Conservation (phyloP, 1,284 basidiomycete species). For the Ceratobasidium sp. region DNA sequence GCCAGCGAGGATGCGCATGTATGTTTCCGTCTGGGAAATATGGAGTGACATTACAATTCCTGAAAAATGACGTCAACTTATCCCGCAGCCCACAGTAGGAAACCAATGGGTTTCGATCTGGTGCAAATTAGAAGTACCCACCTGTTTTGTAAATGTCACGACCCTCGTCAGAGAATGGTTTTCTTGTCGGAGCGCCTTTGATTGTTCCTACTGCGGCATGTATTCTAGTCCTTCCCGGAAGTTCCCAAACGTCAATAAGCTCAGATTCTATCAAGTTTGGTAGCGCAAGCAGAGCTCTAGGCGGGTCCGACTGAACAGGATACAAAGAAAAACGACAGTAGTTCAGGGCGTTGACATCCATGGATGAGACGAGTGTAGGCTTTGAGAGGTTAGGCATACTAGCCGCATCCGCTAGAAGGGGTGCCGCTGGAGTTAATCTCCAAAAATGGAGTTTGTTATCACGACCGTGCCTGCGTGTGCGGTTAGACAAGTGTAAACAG, state of each 20-base stretch:
- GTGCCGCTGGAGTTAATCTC: constrained; percentile 47
- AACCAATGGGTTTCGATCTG: too few relatives aligned
- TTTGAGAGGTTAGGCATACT: constrained; percentile 56
- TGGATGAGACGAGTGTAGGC: constrained; percentile 64
- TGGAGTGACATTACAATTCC: constrained; percentile 88
- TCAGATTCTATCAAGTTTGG: constrained; percentile 88
- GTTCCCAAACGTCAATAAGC: constrained; percentile 76
- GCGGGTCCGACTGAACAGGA: constrained; percentile 44
- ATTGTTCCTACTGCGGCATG: constrained; percentile 78
- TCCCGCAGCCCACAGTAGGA: too few relatives aligned
- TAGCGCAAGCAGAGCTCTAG: constrained; percentile 68
- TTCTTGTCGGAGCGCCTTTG: constrained; percentile 47
- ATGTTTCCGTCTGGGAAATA: constrained; percentile 53
- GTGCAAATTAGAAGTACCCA: not conserved
- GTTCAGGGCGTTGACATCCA: constrained; percentile 88
- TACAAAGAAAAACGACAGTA: constrained; percentile 80
- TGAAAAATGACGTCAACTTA: constrained; percentile 46
- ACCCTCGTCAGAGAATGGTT: constrained; percentile 47
- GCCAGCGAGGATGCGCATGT: constrained; percentile 62
- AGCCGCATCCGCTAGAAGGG: constrained; percentile 63
- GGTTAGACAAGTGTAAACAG: not conserved
- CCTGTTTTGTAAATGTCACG: constrained; percentile 21
- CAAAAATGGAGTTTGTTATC: constrained; percentile 83
- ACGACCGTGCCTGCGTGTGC: constrained; percentile 69
- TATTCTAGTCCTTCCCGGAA: constrained; percentile 67